Conservation (phyloP, 805 yeast genomes). For the Candida glaebosa region DNA sequence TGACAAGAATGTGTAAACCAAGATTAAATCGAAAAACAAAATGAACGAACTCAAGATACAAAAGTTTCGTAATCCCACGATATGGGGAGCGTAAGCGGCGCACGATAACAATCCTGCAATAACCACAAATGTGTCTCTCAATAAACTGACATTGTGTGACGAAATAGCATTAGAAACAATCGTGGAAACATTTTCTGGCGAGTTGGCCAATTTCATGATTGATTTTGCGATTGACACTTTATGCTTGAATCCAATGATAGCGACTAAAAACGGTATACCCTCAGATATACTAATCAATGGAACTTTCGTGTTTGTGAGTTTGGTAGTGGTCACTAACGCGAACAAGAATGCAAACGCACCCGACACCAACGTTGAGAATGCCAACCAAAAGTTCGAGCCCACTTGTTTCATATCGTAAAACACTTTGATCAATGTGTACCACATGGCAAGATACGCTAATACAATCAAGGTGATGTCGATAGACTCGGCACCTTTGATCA, state of each 20-base stretch:
- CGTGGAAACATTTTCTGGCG: slow-evolving; percentile 40
- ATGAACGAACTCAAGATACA: slow-evolving; percentile 72
- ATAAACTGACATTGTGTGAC: slow-evolving; percentile 47
- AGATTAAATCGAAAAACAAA: slow-evolving; percentile 63
- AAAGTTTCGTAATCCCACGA: slow-evolving; percentile 76
- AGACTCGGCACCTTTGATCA: slow-evolving; percentile 71
- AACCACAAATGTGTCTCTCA: slow-evolving; percentile 75
- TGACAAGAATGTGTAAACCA: slow-evolving; percentile 77
- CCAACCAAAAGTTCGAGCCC: slow-evolving; percentile 88
- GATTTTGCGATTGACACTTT: slow-evolving; percentile 69
- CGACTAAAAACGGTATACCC: slow-evolving; percentile 90
- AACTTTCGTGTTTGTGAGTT: slow-evolving; percentile 54
- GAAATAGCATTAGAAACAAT: slow-evolving; percentile 41
- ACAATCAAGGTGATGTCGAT: slow-evolving; percentile 80
- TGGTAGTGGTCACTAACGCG: slow-evolving; percentile 61
- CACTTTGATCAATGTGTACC: slow-evolving; percentile 72
- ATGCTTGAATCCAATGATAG: slow-evolving; percentile 87
- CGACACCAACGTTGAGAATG: slow-evolving; percentile 70
- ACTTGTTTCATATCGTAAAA: slow-evolving; percentile 70
- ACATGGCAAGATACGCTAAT: slow-evolving; percentile 82
- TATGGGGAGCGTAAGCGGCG: slow-evolving; percentile 58
- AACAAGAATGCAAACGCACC: slow-evolving; percentile 81
- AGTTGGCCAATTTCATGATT: slow-evolving; percentile 43
- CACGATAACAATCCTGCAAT: slow-evolving; percentile 68
- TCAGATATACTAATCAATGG: slow-evolving; percentile 76